Conservation (phyloP, 495 filamentous ascomycete genomes). For the Penicillium desertorum region DNA sequence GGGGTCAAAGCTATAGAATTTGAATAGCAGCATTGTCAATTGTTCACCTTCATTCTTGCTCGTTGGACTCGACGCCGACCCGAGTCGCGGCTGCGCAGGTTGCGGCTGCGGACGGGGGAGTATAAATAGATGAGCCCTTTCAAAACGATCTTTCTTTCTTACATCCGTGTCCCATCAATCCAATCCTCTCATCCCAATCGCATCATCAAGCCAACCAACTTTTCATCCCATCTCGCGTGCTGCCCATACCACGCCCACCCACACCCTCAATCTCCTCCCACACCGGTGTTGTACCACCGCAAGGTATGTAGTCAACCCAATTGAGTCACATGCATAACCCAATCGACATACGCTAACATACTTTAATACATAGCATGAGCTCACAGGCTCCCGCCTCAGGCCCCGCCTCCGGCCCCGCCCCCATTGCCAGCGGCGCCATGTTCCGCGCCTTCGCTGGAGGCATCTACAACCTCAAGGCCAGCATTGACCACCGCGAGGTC, state of each 20-base stretch:
- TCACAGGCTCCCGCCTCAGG: too few relatives aligned
- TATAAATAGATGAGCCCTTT: neutral
- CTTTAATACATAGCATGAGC: too few relatives aligned
- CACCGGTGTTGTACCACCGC: too few relatives aligned
- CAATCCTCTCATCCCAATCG: neutral
- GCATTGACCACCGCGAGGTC: neutral
- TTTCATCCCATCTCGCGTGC: neutral
- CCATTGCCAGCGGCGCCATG: neutral
- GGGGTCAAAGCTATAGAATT: slow-evolving; percentile 16
- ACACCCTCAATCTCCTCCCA: neutral
- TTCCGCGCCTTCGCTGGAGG: neutral
- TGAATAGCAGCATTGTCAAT: too few relatives aligned
- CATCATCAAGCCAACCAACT: neutral
- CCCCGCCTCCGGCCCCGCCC: too few relatives aligned
- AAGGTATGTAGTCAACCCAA: too few relatives aligned
- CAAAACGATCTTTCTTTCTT: neutral
- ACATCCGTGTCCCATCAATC: neutral
- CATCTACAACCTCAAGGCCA: neutral
- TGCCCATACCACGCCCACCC: neutral
- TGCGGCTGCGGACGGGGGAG: neutral
- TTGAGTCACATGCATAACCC: too few relatives aligned
- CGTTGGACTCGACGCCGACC: too few relatives aligned
- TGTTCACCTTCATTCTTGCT: too few relatives aligned
- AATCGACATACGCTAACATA: too few relatives aligned
- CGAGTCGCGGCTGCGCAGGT: neutral